phyloP scores from a whole-genome alignment of 148 eudicot genomes.

The Arbutus unedo region DNA sequence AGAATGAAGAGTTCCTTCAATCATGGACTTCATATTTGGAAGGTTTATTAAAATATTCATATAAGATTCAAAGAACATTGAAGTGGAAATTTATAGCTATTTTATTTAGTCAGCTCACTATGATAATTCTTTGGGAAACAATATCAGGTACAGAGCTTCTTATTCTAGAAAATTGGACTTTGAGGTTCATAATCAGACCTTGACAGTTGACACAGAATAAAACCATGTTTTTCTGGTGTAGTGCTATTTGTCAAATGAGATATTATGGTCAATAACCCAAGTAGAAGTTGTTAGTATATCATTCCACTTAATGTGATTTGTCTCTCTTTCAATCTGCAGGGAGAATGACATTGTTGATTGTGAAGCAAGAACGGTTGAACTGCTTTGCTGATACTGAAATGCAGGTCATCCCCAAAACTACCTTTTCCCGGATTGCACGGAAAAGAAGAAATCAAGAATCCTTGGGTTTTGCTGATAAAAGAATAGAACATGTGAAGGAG shows the following conservation, averaged over 20 bases:
- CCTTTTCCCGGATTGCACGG: slow-evolving; percentile 8
- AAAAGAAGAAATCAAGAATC: slow-evolving; percentile 4
- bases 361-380: slow-evolving; percentile 16
- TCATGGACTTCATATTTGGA: neutral
- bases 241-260: neutral
- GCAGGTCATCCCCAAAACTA: neutral
- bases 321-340: slow-evolving; percentile 12
- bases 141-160: neutral
- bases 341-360: slow-evolving; percentile 8
- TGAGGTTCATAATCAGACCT: neutral
- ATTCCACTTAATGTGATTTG: neutral
- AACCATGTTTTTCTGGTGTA: neutral
- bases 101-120: neutral
- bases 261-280: neutral
- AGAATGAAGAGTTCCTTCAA: neutral
- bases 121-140: neutral
- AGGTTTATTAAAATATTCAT: neutral
- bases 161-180: neutral
- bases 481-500: neutral
- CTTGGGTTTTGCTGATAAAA: neutral
- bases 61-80: neutral
- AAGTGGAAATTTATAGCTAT: neutral
- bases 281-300: neutral
- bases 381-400: slow-evolving; percentile 1
- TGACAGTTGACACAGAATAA: neutral